Base-by-base conservation (phyloP, 768 basidiomycete species). In the Rhodotorula diobovata region DNA sequence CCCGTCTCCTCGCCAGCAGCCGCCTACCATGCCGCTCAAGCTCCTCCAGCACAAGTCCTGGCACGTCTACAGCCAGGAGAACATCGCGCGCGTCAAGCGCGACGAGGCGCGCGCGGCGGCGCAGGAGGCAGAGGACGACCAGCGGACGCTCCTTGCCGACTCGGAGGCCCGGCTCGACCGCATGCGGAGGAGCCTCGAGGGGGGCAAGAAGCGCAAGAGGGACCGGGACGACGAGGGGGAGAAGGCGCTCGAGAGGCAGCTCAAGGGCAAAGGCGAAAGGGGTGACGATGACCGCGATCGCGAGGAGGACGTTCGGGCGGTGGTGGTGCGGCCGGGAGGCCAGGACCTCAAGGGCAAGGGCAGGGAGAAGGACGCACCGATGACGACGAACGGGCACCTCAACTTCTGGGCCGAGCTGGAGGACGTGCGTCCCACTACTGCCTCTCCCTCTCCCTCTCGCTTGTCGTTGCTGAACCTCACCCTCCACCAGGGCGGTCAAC, bases 401-500 rank as follows among this genome's bases (percentile, higher is more conserved):
- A 75, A 75, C 63, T 75, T 75, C 35, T 75, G 73, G 73, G 62
- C 67, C 2, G 70, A 75, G 45, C 60, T 71, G 18, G 73, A 75
- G 58, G 63, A 55, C 23, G 59, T 68, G 34, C 51, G 60, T n/a
- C 59, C n/a, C 7, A n/a, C n/a, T 20, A 18, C n/a, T 34, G 35
- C 2, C 9, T 32, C 32, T 55, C 30, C 1, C 50, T 32, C 25
- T 21, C 39, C 1, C 11, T 9, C 30, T 20, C 20, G 5, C 21
- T 28, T 6, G 5, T 6, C 32, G 23, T 5, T 16, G 20, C 59
- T 37, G 41, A 53, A 25, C 25, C 6, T 14, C 30, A 9, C 12
- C 16, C 15, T 9, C 12, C 2, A 18, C 1, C 32, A 65, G 57
- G 55, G 35, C 20, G 56, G 48, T 14, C 56, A 58, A 35, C 46